These are phyloP conservation scores for Conringia planisiliqua DNA, from an alignment of 345 rosid species.

Conservation along the genomic window DNA sequence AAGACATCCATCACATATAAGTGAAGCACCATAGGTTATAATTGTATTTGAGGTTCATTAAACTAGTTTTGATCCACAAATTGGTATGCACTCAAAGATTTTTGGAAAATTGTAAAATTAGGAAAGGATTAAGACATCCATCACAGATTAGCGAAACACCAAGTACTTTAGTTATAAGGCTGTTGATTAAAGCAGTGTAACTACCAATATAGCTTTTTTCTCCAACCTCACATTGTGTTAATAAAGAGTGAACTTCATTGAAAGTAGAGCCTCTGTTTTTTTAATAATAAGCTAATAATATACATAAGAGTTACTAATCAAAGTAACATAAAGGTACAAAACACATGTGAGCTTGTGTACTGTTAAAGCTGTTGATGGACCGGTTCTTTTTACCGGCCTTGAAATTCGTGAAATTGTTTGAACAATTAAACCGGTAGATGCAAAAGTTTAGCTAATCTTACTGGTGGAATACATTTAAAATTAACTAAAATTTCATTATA, in stretches of 20 bases:
- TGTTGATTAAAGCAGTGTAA: slow-evolving; percentile 22
- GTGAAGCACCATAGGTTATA: not conserved
- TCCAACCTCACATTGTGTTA: slow-evolving; percentile 18
- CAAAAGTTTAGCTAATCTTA: not conserved
- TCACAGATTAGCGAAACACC: not conserved
- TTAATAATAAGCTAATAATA: slow-evolving; percentile 31
- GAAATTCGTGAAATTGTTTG: slow-evolving; percentile 10
- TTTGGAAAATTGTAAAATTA: slow-evolving; percentile 1
- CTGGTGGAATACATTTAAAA: no score
- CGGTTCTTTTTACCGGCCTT: slow-evolving; percentile 23
- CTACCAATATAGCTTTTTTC: not conserved
- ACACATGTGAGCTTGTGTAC: slow-evolving; percentile 30
- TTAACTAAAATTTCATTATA: not conserved
- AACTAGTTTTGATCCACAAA: slow-evolving; percentile 11
- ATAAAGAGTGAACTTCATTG: slow-evolving; percentile 11
- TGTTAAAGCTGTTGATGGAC: slow-evolving; percentile 33
- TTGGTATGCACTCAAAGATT: not conserved
- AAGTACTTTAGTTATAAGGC: slow-evolving; percentile 5
- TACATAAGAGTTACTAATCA: slow-evolving; percentile 28
- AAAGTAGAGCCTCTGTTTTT: slow-evolving; percentile 22
- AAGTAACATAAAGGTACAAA: slow-evolving; percentile 21
- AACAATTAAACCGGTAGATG: slow-evolving; percentile 12
- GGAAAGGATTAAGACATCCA: slow-evolving; percentile 28
- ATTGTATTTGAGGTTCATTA: not conserved
- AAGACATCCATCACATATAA: slow-evolving; percentile 18